Evolutionary conservation across 73 alveolate genomes (phyloP), one percentile per base, ranked within the genome.

Genomic region (Blepharisma japonicum): DNA sequence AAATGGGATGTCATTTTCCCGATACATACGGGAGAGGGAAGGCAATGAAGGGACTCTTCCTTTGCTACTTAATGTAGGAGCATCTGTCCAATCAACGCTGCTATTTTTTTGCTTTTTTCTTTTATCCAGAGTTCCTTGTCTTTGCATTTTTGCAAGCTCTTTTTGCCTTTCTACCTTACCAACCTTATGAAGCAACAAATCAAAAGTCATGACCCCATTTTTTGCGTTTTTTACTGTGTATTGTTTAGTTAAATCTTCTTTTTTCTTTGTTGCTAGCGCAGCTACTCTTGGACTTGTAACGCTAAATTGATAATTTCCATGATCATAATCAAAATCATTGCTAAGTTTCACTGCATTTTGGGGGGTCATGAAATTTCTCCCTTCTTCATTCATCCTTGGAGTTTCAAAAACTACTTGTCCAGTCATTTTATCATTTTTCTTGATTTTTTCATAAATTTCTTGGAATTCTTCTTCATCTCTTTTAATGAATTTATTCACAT

Each of bases 31-130:
- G 14, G 23, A 14, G 5, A 61, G 14, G 4, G 74, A 61, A 61
- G 74, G 74, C 46, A 61, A 4, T 9, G 74, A 61, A n/a, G 74
- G 74, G 14, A 61, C 48, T 61, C 23, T 61, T 8, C 74, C 23
- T 9, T 14, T 61, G 42, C 42, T 32, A 32, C 42, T 32, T 32
- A 32, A 1, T 32, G 42, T 32, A 32, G 42, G 42, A 32, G 42
- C 42, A 1, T 32, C 42, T 1, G 42, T 32, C 42, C n/a, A 14
- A 14, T 61, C 23, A 0, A 14, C 11, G 14, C 74, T 25, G 49
- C 50, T n/a, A 5, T 25, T 20, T 8, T 14, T 14, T 14, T 25
- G n/a, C 18, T 61, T 61, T n/a, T 25, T 39, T 61, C 23, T n/a
- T 61, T 2, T 61, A 39, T 0, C 18, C 5, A 61, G 74, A 61